phyloP scores from a whole-genome alignment of 192 early-diverging fungal genomes.

The Linnemannia zychae region DNA sequence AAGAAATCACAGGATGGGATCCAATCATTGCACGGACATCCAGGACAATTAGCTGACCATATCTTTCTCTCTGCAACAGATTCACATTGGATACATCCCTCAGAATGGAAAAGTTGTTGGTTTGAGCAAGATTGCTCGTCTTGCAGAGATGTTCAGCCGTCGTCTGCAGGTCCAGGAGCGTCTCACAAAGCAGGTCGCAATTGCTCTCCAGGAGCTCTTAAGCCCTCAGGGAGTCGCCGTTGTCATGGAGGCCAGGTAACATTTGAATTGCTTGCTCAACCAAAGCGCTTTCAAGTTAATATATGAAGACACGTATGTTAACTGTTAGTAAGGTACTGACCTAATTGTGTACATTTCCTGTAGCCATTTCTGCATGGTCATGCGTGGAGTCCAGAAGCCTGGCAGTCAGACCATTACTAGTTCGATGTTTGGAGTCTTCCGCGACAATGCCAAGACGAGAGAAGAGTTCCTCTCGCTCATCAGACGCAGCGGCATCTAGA shows the following conservation, averaged over 20 bases:
- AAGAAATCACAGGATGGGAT: neutral
- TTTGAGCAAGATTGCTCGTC: constrained; percentile 97
- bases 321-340: too few species aligned
- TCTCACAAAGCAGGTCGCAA: constrained; percentile 97
- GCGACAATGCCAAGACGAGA: constrained; percentile 91
- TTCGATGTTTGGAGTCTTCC: constrained; percentile 96
- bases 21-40: neutral
- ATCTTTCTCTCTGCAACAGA: constrained; percentile 49
- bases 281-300: too few species aligned
- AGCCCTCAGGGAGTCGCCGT: constrained; percentile 98
- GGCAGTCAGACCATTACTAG: constrained; percentile 96
- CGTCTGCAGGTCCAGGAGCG: constrained; percentile 98
- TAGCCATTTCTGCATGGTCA: constrained; percentile 97
- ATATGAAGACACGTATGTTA: too few species aligned
- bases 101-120: constrained; percentile 92
- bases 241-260: constrained; percentile 93
- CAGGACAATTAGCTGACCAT: neutral
- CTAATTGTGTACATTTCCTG: neutral
- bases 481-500: constrained; percentile 46
- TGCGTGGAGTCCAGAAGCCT: constrained; percentile 98
- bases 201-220: constrained; percentile 90
- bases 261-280: neutral
- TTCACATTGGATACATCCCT: constrained; percentile 98
- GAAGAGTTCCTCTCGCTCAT: constrained; percentile 97
- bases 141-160: constrained; percentile 98